A percentile compares a stretch with the other conserved stretches of the same genome.
Evolutionary conservation across 2,329 filamentous ascomycete species (phyloP).

Genomic region (Neofusicoccum parvum): DNA sequence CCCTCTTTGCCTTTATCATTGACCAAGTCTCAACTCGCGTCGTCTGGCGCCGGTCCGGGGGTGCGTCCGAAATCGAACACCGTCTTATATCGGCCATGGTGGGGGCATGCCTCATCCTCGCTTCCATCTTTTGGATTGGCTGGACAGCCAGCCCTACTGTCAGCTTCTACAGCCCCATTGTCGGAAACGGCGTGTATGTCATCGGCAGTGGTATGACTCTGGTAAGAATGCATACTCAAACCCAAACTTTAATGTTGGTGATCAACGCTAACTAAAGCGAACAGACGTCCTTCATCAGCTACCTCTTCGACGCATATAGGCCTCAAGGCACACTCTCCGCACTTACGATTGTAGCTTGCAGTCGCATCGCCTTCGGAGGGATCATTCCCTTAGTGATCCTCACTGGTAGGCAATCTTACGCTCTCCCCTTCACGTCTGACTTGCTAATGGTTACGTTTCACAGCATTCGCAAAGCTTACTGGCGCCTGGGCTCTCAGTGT

Average conservation of each 20-base stretch:
- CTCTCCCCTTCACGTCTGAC: too few species aligned
- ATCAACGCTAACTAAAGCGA: too few species aligned
- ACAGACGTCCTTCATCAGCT: too few species aligned
- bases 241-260: too few species aligned
- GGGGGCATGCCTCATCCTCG: constrained; percentile 33
- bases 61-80: constrained; percentile 32
- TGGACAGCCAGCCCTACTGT: constrained; percentile 34
- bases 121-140: constrained; percentile 40
- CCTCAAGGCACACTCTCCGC: too few species aligned
- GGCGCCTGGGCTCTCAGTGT: constrained; percentile 32
- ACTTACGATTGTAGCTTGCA: too few species aligned
- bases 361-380: too few species aligned
- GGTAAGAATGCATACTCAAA: too few species aligned
- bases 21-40: constrained; percentile 25
- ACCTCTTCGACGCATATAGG: too few species aligned
- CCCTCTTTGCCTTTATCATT: constrained; percentile 30
- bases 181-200: constrained; percentile 37
- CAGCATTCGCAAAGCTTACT: constrained; percentile 26
- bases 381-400: too few species aligned
- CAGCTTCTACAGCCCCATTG: constrained; percentile 32
- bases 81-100: constrained; percentile 39
- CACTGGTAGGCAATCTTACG: too few species aligned
- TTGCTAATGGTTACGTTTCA: too few species aligned
- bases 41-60: constrained; percentile 25
- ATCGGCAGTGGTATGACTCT: constrained; percentile 27